Conservation (phyloP, 176 grass and related monocot species). For the Cocos nucifera region DNA sequence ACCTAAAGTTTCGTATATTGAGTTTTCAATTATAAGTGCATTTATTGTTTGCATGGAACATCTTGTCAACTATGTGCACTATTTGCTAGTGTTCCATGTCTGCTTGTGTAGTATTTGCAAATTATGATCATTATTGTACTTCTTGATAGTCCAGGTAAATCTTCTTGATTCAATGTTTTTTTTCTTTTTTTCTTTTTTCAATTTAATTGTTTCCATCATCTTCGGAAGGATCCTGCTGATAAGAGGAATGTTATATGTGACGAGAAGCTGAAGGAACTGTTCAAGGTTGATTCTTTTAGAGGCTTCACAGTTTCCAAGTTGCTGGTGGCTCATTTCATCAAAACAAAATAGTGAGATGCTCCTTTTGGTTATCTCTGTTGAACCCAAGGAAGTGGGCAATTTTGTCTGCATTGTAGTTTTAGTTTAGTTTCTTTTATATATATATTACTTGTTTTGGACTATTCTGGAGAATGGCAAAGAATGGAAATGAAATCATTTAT, state of each 20-base stretch:
- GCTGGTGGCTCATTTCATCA: conserved; percentile 83
- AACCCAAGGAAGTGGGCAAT: conserved; percentile 38
- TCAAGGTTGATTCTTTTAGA: conserved; percentile 79
- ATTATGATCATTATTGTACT: too few relatives aligned
- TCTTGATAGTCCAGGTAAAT: neutral
- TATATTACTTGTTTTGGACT: too few relatives aligned
- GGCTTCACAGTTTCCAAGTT: conserved; percentile 78
- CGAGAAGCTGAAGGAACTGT: conserved; percentile 86
- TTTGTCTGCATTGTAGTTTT: conserved; percentile 21
- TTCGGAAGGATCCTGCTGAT: conserved; percentile 84
- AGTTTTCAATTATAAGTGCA: too few relatives aligned
- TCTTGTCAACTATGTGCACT: too few relatives aligned
- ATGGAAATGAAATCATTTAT: too few relatives aligned
- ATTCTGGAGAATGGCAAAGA: too few relatives aligned
- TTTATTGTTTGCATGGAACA: too few relatives aligned
- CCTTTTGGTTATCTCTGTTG: conserved; percentile 25
- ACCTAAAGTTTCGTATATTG: too few relatives aligned
- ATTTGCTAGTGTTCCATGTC: too few relatives aligned
- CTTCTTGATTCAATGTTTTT: conserved; percentile 11
- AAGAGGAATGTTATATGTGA: conserved; percentile 94
- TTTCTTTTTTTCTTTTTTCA: neutral
- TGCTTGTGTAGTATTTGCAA: too few relatives aligned
- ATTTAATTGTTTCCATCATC: conserved; percentile 21
- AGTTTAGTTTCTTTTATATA: too few relatives aligned
- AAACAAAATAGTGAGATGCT: conserved; percentile 33